phyloP scores from a whole-genome alignment of 805 yeast species.

The Ogataea wickerhamii region DNA sequence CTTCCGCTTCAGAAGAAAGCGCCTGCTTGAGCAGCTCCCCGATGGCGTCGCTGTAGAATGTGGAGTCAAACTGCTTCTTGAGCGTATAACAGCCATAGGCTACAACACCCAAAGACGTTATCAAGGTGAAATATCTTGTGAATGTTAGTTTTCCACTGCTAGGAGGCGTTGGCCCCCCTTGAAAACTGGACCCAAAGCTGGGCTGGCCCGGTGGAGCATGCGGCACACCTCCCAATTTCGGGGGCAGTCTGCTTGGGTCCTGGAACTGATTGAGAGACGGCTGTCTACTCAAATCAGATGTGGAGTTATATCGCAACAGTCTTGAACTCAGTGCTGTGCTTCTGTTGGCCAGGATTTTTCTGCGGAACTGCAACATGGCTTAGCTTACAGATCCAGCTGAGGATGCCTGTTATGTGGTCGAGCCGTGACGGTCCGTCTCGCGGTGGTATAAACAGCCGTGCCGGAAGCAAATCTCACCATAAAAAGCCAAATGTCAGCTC shows the following conservation, averaged over 20 bases:
- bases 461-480: no score
- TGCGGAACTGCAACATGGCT: no score
- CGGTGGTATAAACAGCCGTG: no score
- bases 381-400: no score
- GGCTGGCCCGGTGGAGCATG: neutral
- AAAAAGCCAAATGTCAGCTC: no score
- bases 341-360: no score
- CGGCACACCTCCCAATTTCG: neutral
- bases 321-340: no score
- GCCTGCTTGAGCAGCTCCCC: conserved; percentile 12
- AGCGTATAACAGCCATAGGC: neutral
- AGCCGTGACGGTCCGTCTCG: no score
- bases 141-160: neutral
- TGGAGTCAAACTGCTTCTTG: conserved; percentile 8
- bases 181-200: neutral
- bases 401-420: no score
- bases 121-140: neutral
- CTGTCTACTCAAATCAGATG: conserved; percentile 17
- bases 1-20: conserved; percentile 24
- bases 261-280: conserved; percentile 27
- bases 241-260: conserved; percentile 18
- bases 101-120: conserved; percentile 1
- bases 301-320: neutral
- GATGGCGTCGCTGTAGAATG: conserved; percentile 11
- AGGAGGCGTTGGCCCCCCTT: neutral